Conservation (phyloP, 2,329 filamentous ascomycete genomes). For the Diplocarpon rosae region DNA sequence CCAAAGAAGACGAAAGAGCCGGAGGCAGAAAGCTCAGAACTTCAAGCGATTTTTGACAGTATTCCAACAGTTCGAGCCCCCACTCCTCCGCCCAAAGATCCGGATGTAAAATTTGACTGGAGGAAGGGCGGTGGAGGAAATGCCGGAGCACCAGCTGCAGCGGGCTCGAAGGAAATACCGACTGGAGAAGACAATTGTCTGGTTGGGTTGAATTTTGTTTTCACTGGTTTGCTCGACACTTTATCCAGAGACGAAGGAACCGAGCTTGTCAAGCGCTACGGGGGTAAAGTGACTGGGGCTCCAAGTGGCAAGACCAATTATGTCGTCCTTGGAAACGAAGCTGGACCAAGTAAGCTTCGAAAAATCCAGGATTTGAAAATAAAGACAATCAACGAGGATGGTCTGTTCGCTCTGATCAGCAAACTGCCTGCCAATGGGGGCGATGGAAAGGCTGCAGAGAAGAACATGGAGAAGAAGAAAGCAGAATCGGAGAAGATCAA, state of each 20-base stretch:
- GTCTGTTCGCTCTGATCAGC: constrained; percentile 76
- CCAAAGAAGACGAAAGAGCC: constrained; percentile 38
- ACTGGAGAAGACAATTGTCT: constrained; percentile 82
- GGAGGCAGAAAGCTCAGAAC: constrained; percentile 55
- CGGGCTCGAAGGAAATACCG: constrained; percentile 61
- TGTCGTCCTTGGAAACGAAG: constrained; percentile 82
- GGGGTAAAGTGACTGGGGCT: constrained; percentile 74
- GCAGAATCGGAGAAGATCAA: constrained; percentile 76
- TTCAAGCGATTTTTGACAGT: constrained; percentile 78
- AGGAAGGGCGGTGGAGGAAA: constrained; percentile 52
- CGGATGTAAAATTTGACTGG: constrained; percentile 71
- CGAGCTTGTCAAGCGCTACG: constrained; percentile 81
- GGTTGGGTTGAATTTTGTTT: constrained; percentile 83
- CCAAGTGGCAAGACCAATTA: constrained; percentile 92
- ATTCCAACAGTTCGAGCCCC: constrained; percentile 77
- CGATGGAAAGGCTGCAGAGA: constrained; percentile 75
- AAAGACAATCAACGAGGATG: constrained; percentile 90
- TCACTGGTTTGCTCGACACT: constrained; percentile 75
- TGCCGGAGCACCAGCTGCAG: constrained; percentile 50
- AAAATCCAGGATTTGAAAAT: constrained; percentile 72
- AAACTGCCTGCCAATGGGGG: constrained; percentile 77
- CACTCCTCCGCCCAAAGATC: constrained; percentile 65
- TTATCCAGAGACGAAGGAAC: constrained; percentile 79
- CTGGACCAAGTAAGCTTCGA: constrained; percentile 82
- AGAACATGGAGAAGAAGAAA: constrained; percentile 72